Evolutionary conservation across 352 stramenopile species (phyloP).

Genomic region (Phytopythium cucurbitacearum): DNA sequence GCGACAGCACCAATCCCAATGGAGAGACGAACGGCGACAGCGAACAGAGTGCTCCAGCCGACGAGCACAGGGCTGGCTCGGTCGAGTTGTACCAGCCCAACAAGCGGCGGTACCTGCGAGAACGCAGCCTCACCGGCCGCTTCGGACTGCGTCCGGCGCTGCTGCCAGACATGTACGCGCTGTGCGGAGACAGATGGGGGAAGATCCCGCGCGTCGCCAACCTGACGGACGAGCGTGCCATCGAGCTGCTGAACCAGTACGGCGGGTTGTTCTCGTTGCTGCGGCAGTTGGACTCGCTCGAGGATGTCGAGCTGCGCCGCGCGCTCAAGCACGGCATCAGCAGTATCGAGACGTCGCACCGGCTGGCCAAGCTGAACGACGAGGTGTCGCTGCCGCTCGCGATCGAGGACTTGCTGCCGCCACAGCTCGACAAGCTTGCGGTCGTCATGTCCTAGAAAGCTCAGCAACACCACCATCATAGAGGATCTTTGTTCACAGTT

Average conservation of each 20-base stretch:
- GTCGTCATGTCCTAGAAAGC: neutral
- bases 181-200: slow-evolving; percentile 68
- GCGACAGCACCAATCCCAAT: slow-evolving; percentile 7
- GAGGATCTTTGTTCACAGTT: too few relatives aligned
- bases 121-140: slow-evolving; percentile 52
- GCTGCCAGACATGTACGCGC: slow-evolving; percentile 55
- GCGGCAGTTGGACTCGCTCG: slow-evolving; percentile 56
- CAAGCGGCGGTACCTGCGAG: slow-evolving; percentile 60
- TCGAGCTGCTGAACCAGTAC: slow-evolving; percentile 63
- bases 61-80: neutral
- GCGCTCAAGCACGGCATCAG: slow-evolving; percentile 74
- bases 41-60: neutral
- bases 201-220: slow-evolving; percentile 55
- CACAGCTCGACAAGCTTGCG: slow-evolving; percentile 19
- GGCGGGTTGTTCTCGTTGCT: slow-evolving; percentile 50
- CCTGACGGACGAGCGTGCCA: slow-evolving; percentile 49
- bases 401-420: slow-evolving; percentile 37
- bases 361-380: slow-evolving; percentile 62
- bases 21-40: neutral
- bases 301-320: slow-evolving; percentile 40
- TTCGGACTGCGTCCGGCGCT: slow-evolving; percentile 47
- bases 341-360: slow-evolving; percentile 72
- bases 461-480: too few relatives aligned
- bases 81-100: slow-evolving; percentile 78
- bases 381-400: slow-evolving; percentile 44